Evolutionary conservation across 116 monocot genomes (phyloP), one percentile per base, ranked within the genome.

Genomic region (Thalassia testudinum): DNA sequence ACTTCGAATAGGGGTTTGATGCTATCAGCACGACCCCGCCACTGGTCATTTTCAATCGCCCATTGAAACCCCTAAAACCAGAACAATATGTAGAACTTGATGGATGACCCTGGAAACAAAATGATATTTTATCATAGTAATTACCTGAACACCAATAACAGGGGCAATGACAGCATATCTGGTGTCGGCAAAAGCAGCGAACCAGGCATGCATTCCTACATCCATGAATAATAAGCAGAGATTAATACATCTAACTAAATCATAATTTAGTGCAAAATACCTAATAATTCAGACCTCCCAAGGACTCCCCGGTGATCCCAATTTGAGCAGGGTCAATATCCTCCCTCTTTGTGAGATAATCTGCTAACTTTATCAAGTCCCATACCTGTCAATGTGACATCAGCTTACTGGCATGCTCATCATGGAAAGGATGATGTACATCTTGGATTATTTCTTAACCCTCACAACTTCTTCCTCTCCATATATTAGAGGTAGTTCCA

Each of bases 191-290:
- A 63, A 68, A 52, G 97, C 89, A 75, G 97, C 90, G 75, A 89
- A 78, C 97, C 97, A 99, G 63, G 97, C 97, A 82, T 99, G 90
- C 97, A 99, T 99, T 51, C 97, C 90, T 99, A 50, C 40, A 72
- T 34, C 37, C 66, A 53, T 3, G 47, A 54, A 42, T 2, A 42
- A 18, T 8, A 47, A 58, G 5, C 22, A 15, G 17, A 26, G 11
- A 43, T 38, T 1, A 20, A 0, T 11, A 17, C 1, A 48, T 0
- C 8, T 45, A 48, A 48, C 26, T 17, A 45, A 47, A 7, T 15
- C 43, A 22, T 22, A 24, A 19, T n/a, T n/a, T n/a, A n/a, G n/a
- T n/a, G n/a, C n/a, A n/a, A 62, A 51, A 37, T 0, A 11, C 12
- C 21, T 23, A 47, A 47, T 45, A 21, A 11, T n/a, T 43, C 42